Evolutionary conservation across 164 flowering plant genomes (phyloP).

Genomic region (Malania oleifera): DNA sequence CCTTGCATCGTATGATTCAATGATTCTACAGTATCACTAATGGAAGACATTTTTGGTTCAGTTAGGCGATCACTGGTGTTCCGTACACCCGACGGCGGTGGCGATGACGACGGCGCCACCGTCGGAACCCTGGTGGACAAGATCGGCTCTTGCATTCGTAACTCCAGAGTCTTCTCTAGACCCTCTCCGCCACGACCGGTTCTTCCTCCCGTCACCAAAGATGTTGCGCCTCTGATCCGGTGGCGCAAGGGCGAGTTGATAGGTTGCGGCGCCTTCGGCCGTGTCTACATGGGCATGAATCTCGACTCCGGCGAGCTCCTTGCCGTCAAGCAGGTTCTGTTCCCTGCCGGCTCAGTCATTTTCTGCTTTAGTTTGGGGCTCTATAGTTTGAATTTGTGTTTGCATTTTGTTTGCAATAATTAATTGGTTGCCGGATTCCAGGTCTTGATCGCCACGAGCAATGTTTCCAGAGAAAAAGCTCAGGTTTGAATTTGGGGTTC

Average conservation of each 20-base stretch:
- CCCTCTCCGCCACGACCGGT: constrained; percentile 19
- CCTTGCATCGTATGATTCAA: too few relatives aligned
- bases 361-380: neutral
- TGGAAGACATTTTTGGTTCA: constrained; percentile 41
- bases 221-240: constrained; percentile 1
- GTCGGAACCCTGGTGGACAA: constrained; percentile 26
- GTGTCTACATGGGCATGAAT: constrained; percentile 7
- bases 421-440: neutral
- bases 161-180: constrained; percentile 31
- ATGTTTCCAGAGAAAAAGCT: constrained; percentile 1
- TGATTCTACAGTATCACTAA: too few relatives aligned
- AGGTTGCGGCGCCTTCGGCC: constrained; percentile 4
- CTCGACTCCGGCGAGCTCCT: constrained; percentile 6
- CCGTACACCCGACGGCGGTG: constrained; percentile 19
- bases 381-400: neutral
- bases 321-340: constrained; percentile 3
- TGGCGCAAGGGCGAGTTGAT: constrained; percentile 9
- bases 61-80: constrained; percentile 43
- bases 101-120: constrained; percentile 13
- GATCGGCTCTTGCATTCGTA: constrained; percentile 39
- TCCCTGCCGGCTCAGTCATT: neutral
- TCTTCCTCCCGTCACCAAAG: neutral
- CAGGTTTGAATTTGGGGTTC: constrained; percentile 1
- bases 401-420: neutral
- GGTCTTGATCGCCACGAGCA: neutral